Base-by-base conservation (phyloP, 2,329 filamentous ascomycete genomes). In the Leptodontidium sp. region DNA sequence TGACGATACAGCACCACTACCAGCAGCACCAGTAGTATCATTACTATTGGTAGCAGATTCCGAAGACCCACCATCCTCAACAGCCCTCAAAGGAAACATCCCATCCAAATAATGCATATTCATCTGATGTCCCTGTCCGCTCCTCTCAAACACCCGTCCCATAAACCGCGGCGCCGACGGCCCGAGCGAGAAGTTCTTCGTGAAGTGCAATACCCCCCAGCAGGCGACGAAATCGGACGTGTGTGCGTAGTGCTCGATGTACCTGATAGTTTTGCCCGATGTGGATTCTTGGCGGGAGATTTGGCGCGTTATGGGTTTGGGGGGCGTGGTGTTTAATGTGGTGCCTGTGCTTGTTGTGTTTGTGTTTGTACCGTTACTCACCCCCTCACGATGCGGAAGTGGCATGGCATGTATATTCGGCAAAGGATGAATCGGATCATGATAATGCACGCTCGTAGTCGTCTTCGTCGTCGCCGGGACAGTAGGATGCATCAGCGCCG, bases 211-310 rank as follows among this genome's bases (percentile, higher is more conserved):
- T 6, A 94, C 88, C 1, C 93, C 93, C 85, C 91, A 93, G 11
- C 89, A 81, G 4, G 91, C 86, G 2, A 95, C 91, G 72, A 93
- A 92, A 74, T 96, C 93, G 17, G 84, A 86, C 9, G 85, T 86
- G 76, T 94, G 91, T 2, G 90, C 90, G 75, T 94, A 96, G 79
- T 96, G 93, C 79, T 96, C 93, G 49, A 96, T 90, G 72, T 94
- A 85, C 6, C 86, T 84, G 63, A 95, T 89, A 2, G 86, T 86
- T 24, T 77, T 76, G 5, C 72, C 80, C 72, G 12, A 82, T 8
- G 58, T 53, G 11, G 69, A 70, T 55, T 68, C 53, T 43, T 45
- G 52, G 12, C 61, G 61, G n/a, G 47, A 40, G 32, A 43, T 55
- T 45, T 40, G 49, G 7, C 35, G 15, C 43, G 59, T 55, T 38